Conservation (phyloP, 2,329 filamentous ascomycete species). For the Fusarium praegraminearum region DNA sequence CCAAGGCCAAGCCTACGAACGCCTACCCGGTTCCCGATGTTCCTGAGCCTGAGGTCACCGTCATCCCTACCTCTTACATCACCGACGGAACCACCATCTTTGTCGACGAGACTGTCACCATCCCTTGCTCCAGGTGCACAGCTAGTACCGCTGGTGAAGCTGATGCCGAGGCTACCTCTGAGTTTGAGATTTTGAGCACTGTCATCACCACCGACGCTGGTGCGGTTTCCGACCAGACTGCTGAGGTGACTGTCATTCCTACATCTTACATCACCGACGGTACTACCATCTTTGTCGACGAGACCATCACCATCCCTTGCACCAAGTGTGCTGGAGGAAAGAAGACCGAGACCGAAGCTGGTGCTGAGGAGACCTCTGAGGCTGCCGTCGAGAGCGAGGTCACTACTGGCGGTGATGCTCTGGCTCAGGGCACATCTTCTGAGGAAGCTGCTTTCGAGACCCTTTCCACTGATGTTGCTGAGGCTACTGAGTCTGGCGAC, state of each 20-base stretch:
- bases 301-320: conserved; percentile 41
- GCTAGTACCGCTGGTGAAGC: conserved; percentile 26
- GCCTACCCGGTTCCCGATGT: conserved; percentile 16
- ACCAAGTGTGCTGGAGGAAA: conserved; percentile 26
- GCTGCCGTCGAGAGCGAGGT: conserved; percentile 10
- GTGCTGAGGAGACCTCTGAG: conserved; percentile 21
- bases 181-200: conserved; percentile 20
- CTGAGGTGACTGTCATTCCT: conserved; percentile 30
- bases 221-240: conserved; percentile 26
- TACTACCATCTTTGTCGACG: conserved; percentile 39
- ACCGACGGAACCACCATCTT: conserved; percentile 39
- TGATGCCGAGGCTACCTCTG: conserved; percentile 17
- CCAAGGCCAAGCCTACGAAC: conserved; percentile 29
- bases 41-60: conserved; percentile 27
- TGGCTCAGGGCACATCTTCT: conserved; percentile 15
- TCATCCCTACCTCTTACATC: conserved; percentile 38
- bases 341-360: conserved; percentile 18
- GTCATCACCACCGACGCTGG: conserved; percentile 20
- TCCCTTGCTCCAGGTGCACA: conserved; percentile 38
- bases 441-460: conserved; percentile 2
- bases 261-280: conserved; percentile 38
- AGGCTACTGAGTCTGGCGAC: conserved; percentile 14
- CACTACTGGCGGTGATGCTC: conserved; percentile 26
- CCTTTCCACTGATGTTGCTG: conserved; percentile 9
- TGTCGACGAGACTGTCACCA: conserved; percentile 37